Evolutionary conservation across 2,329 filamentous ascomycete genomes (phyloP).

Genomic region (Kalaharituber pfeilii): DNA sequence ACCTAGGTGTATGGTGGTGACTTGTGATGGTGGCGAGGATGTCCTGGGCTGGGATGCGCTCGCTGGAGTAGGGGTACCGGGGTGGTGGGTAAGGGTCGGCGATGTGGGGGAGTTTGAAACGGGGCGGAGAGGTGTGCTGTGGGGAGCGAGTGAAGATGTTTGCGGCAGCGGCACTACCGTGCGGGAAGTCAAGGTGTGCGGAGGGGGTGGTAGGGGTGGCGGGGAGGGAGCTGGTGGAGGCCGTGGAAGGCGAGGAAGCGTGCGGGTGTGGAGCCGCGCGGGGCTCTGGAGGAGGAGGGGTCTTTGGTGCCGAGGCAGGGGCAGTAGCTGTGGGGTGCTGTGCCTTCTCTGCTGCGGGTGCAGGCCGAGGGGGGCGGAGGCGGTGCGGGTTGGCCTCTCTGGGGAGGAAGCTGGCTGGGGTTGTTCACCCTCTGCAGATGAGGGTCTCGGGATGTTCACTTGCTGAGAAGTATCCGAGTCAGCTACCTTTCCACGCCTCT

Average conservation of each 20-base stretch:
- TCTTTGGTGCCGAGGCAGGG: neutral
- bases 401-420: too few relatives aligned
- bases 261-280: neutral
- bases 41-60: constrained; percentile 3
- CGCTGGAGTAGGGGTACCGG: neutral
- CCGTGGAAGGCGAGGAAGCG: neutral
- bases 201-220: neutral
- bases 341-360: neutral
- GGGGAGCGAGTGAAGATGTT: neutral
- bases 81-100: neutral
- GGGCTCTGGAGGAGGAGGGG: constrained; percentile 8
- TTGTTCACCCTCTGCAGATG: too few relatives aligned
- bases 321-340: neutral
- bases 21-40: constrained; percentile 3
- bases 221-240: neutral
- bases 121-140: neutral
- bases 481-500: too few relatives aligned
- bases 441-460: too few relatives aligned
- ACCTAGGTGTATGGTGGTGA: neutral
- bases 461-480: too few relatives aligned
- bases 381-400: too few relatives aligned
- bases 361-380: too few relatives aligned
- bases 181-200: neutral
- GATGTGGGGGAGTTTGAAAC: neutral
- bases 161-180: too few relatives aligned